A percentile compares a stretch with the other conserved stretches of the same genome.
phyloP scores from a whole-genome alignment of 2,329 filamentous ascomycete species.

The Neurospora sp. region DNA sequence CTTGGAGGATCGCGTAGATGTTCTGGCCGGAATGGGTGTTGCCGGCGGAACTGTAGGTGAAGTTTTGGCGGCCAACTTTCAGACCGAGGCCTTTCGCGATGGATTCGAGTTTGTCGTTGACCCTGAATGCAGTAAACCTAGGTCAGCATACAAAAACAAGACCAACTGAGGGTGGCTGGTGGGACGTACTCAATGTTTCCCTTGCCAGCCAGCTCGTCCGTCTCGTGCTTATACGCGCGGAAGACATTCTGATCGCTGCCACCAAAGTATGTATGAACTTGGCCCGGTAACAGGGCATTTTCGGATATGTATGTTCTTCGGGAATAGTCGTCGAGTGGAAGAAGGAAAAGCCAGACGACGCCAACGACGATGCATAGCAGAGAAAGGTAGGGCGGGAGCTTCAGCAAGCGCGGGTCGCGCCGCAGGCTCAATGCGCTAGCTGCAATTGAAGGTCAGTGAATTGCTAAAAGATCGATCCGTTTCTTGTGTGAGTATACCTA shows the following conservation, averaged over 20 bases:
- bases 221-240: constrained; percentile 77
- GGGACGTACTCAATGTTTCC: constrained; percentile 38
- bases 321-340: constrained; percentile 86
- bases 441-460: constrained; percentile 19
- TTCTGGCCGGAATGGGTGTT: constrained; percentile 72
- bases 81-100: constrained; percentile 72
- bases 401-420: constrained; percentile 70
- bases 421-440: constrained; percentile 60
- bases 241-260: constrained; percentile 95
- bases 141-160: not conserved
- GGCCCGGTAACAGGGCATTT: constrained; percentile 87
- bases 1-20: constrained; percentile 85
- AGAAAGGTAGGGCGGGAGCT: constrained; percentile 80
- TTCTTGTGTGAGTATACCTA: constrained; percentile 31
- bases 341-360: constrained; percentile 77
- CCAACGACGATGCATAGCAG: constrained; percentile 76
- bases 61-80: constrained; percentile 81
- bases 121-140: constrained; percentile 25
- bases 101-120: constrained; percentile 61
- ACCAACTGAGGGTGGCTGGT: not conserved
- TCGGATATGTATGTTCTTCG: constrained; percentile 93
- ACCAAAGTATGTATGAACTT: constrained; percentile 96
- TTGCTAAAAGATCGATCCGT: too few relatives aligned
- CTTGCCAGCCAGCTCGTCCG: constrained; percentile 50
- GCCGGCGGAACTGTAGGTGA: constrained; percentile 72